A percentile compares a stretch with the other conserved stretches of the same genome.
phyloP scores from a whole-genome alignment of 768 basidiomycete genomes.

The Kondoa malvinella region DNA sequence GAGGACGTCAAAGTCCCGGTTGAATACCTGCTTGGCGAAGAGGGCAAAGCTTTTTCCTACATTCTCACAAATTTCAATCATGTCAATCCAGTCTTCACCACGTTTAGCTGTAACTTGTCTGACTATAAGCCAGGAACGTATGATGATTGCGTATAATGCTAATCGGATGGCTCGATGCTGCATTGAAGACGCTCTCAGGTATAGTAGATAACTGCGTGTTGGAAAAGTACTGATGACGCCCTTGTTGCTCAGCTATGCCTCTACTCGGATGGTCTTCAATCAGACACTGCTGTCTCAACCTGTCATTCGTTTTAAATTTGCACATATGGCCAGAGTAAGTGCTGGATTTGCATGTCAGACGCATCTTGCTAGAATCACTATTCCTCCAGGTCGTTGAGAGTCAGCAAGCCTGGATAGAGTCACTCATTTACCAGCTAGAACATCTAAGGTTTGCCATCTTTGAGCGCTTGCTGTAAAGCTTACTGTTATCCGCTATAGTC shows the following conservation, averaged over 20 bases:
- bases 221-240: too few species aligned
- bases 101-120: too few species aligned
- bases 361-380: too few species aligned
- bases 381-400: constrained; percentile 17
- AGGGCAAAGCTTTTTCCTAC: constrained; percentile 26
- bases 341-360: too few species aligned
- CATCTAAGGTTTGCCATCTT: constrained; percentile 13
- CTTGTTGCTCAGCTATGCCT: constrained; percentile 20
- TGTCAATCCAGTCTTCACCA: constrained; percentile 1
- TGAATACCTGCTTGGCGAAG: constrained; percentile 28
- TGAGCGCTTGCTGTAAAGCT: background rate
- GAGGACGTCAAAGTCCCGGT: constrained; percentile 29
- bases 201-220: too few species aligned
- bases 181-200: constrained; percentile 21
- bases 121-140: constrained; percentile 9
- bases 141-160: constrained; percentile 16
- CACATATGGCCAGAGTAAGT: constrained; percentile 20
- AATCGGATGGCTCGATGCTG: constrained; percentile 18
- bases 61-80: constrained; percentile 29
- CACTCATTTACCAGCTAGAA: constrained; percentile 20
- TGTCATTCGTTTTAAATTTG: constrained; percentile 27
- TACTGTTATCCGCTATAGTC: background rate
- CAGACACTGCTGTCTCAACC: constrained; percentile 21
- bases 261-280: constrained; percentile 21
- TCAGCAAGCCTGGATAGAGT: constrained; percentile 27